Base-by-base conservation (phyloP, 2,329 filamentous ascomycete species). In the Madurella fahalii region DNA sequence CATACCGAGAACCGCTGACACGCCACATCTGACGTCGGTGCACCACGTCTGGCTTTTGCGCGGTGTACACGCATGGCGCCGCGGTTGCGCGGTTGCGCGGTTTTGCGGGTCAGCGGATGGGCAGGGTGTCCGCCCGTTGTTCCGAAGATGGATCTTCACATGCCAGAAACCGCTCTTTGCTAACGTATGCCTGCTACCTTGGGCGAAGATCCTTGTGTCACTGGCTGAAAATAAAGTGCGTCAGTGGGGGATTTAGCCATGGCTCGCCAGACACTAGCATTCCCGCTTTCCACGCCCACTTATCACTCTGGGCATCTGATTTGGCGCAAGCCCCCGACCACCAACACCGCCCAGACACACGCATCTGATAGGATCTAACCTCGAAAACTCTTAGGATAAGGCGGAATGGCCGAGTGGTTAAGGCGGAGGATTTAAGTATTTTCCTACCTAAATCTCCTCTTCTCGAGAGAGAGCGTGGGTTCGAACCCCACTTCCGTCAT, bases 391-490 rank as follows among this genome's bases (percentile, higher is more conserved):
- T 46, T 43, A 47, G 44, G 40, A 45, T 51, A 52, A 25, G 57
- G 58, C 55, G 55, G 58, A 53, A 58, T 60, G 58, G 58, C 55
- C 52, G 58, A 58, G 58, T 55, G 58, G 55, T 60, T 58, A 58
- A 58, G 55, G 58, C 58, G 58, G 58, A 60, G 58, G 58, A 59
- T 56, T 58, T 57, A 59, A 59, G 54, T 59, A 47, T 55, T 53
- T 58, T 56, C 51, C 42, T 20, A 16, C 46, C 55, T 59, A 39
- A 46, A 56, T 53, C 52, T 59, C 58, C 54, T 59, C 54, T 59
- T 58, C 58, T 58, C 54, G 58, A 55, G 50, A 59, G 58, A 59
- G 54, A 59, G 58, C 58, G 58, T 59, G 55, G 58, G 58, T 59
- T 59, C 58, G 54, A 59, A 58, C 58, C 54, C 54, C 58, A 59